phyloP scores from a whole-genome alignment of 2,329 filamentous ascomycete genomes.

The Didymella arachidicola region DNA sequence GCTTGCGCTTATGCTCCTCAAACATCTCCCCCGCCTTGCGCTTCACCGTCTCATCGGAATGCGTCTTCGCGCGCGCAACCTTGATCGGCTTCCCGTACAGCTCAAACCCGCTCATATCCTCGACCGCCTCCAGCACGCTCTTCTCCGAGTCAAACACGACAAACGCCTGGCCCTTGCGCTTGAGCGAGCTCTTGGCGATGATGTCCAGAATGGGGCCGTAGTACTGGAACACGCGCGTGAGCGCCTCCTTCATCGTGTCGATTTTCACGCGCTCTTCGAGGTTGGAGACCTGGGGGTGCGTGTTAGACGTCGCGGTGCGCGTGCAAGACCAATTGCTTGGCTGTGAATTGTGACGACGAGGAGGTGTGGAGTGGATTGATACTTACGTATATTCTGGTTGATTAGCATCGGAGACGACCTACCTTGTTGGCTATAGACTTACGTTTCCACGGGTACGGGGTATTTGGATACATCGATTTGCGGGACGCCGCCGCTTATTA shows the following conservation, averaged over 20 bases:
- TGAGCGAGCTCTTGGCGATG: conserved; percentile 86
- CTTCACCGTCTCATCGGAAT: conserved; percentile 87
- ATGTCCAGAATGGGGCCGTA: conserved; percentile 87
- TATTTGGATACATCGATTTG: conserved; percentile 43
- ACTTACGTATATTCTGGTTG: conserved; percentile 48
- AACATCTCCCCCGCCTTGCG: conserved; percentile 80
- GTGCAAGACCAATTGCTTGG: background rate
- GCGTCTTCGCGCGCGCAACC: conserved; percentile 79
- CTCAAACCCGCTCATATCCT: conserved; percentile 91
- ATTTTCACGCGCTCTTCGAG: conserved; percentile 92
- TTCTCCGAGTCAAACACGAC: conserved; percentile 86
- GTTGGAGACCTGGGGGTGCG: conserved; percentile 68
- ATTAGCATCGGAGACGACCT: conserved; percentile 3
- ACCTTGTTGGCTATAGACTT: conserved; percentile 26
- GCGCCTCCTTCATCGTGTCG: conserved; percentile 74
- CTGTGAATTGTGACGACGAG: background rate
- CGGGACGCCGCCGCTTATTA: conserved; percentile 27
- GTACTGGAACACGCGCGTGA: conserved; percentile 82
- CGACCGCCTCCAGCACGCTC: conserved; percentile 80
- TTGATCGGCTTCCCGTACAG: conserved; percentile 91
- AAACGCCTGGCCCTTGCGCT: conserved; percentile 94
- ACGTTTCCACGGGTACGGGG: conserved; percentile 49
- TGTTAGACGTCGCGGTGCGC: conserved; percentile 25
- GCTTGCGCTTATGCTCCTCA: conserved; percentile 82
- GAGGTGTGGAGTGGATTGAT: background rate